phyloP scores from a whole-genome alignment of 148 eudicot species.

The Salicornia ramosissima region DNA sequence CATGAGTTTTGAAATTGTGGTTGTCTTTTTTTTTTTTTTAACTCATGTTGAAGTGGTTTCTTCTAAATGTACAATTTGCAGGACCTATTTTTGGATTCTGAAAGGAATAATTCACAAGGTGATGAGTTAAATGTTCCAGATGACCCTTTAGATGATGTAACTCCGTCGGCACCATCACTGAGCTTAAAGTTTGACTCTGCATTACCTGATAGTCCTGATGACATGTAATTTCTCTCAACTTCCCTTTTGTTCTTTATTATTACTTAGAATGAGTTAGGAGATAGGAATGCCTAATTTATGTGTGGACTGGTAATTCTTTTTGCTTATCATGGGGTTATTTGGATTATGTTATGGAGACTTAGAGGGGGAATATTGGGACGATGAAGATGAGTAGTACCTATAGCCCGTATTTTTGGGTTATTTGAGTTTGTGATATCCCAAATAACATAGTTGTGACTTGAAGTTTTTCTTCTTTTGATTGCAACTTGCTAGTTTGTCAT shows the following conservation, averaged over 20 bases:
- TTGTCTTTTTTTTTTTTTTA: background rate
- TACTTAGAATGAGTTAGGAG: background rate
- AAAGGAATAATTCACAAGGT: constrained; percentile 38
- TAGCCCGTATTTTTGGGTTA: background rate
- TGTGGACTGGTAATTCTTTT: background rate
- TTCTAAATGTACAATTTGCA: constrained; percentile 25
- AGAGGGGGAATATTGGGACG: background rate
- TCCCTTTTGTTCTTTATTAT: constrained; percentile 9
- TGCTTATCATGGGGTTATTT: background rate
- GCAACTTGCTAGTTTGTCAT: background rate
- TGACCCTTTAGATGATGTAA: constrained; percentile 41
- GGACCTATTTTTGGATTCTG: constrained; percentile 73
- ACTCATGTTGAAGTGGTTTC: constrained; percentile 9
- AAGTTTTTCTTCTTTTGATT: background rate
- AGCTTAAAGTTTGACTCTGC: constrained; percentile 77
- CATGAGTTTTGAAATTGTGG: background rate
- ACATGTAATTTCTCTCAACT: constrained; percentile 37
- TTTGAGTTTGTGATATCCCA: background rate
- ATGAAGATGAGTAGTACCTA: background rate
- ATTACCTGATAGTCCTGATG: constrained; percentile 38
- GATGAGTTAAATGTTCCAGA: constrained; percentile 27
- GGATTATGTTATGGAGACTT: background rate
- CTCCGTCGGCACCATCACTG: constrained; percentile 66
- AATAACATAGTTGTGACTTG: background rate
- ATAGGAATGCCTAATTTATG: too few relatives aligned